Percentiles rank a stretch among this genome's conserved stretches.
Conservation (phyloP, 768 basidiomycete genomes). For the Suillus plorans region DNA sequence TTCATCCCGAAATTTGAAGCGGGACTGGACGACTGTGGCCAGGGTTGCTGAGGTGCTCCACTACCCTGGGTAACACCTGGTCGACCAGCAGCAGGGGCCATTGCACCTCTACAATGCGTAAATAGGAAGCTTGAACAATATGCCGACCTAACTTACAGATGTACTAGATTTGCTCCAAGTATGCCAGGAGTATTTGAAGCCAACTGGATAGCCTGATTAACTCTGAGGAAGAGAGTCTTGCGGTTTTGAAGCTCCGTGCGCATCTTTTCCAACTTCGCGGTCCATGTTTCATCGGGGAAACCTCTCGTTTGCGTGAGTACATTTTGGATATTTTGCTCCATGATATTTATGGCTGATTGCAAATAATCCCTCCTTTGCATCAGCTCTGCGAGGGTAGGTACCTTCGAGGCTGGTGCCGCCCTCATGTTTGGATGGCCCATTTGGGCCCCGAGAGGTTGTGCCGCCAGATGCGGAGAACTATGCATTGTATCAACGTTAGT, state of each 20-base stretch:
- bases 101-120: slow-evolving; percentile 19
- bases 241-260: slow-evolving; percentile 25
- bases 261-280: slow-evolving; percentile 17
- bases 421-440: slow-evolving; percentile 23
- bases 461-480: slow-evolving; percentile 44
- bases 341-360: slow-evolving; percentile 8
- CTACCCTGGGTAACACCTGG: slow-evolving; percentile 22
- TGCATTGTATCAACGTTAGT: slow-evolving; percentile 44
- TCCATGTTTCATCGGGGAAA: slow-evolving; percentile 16
- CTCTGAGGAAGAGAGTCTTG: slow-evolving; percentile 41
- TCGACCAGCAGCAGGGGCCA: slow-evolving; percentile 19
- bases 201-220: slow-evolving; percentile 33
- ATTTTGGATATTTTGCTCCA: slow-evolving; percentile 6
- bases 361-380: slow-evolving; percentile 23
- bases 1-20: slow-evolving; percentile 20
- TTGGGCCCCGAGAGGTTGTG: slow-evolving; percentile 21
- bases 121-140: slow-evolving; percentile 4
- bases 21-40: not conserved
- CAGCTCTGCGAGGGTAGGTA: slow-evolving; percentile 20
- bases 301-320: slow-evolving; percentile 13
- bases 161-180: slow-evolving; percentile 24
- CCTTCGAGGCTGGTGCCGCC: slow-evolving; percentile 13
- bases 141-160: slow-evolving; percentile 32
- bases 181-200: slow-evolving; percentile 14
- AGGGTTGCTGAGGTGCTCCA: slow-evolving; percentile 9